These are phyloP conservation scores for Xylaria arbuscula DNA, from an alignment of 2,329 filamentous ascomycete genomes.

Conservation along the genomic window DNA sequence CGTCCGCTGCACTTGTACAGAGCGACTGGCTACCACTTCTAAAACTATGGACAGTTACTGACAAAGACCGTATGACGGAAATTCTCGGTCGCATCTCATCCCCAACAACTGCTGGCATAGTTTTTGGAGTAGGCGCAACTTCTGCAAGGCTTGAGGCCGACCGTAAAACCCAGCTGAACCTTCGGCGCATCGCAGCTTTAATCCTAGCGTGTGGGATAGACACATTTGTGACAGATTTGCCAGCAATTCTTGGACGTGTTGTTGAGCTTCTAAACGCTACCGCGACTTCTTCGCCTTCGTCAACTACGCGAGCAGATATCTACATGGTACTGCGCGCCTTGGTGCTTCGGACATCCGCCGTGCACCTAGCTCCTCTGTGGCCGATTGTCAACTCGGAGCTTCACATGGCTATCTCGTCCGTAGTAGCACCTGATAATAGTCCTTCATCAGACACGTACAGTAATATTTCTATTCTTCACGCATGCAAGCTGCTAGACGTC, in stretches of 20 bases:
- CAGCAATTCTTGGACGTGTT: constrained; percentile 80
- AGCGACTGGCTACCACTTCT: constrained; percentile 85
- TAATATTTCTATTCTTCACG: constrained; percentile 82
- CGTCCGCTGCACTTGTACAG: constrained; percentile 71
- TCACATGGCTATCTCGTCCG: constrained; percentile 79
- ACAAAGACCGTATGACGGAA: constrained; percentile 90
- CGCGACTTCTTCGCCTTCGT: constrained; percentile 89
- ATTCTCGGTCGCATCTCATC: constrained; percentile 81
- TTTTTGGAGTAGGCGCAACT: constrained; percentile 97
- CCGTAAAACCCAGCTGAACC: constrained; percentile 88
- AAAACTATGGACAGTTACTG: constrained; percentile 83
- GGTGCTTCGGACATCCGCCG: constrained; percentile 78
- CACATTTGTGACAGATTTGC: constrained; percentile 80
- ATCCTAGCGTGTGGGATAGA: constrained; percentile 82
- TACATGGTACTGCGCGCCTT: constrained; percentile 89
- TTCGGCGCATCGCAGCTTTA: constrained; percentile 83
- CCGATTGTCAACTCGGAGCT: constrained; percentile 89
- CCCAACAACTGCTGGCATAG: constrained; percentile 92
- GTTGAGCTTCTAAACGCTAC: constrained; percentile 88
- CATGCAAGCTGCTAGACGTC: constrained; percentile 91
- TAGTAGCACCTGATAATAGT: constrained; percentile 74
- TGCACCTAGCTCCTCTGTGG: constrained; percentile 88
- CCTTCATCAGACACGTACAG: constrained; percentile 77
- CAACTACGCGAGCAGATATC: constrained; percentile 86
- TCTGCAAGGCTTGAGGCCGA: constrained; percentile 96